phyloP scores from a whole-genome alignment of 2,329 filamentous ascomycete genomes.

The Colletotrichum siamense region DNA sequence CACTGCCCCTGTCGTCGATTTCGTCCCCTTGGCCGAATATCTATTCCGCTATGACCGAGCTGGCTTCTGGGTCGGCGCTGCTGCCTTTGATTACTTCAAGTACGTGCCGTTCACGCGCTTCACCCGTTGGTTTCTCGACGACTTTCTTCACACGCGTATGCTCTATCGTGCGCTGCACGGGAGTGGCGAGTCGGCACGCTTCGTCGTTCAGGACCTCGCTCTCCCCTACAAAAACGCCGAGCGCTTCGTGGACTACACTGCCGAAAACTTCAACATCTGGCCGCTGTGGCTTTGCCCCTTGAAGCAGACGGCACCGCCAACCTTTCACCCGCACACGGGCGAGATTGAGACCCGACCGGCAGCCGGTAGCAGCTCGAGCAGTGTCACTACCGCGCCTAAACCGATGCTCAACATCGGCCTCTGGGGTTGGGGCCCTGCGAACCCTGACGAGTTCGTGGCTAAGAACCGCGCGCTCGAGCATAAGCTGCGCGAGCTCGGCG shows the following conservation, averaged over 20 bases:
- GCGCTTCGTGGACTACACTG: constrained; percentile 61
- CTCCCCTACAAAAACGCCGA: constrained; percentile 59
- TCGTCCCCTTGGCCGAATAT: constrained; percentile 73
- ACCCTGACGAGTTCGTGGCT: constrained; percentile 64
- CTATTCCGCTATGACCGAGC: constrained; percentile 80
- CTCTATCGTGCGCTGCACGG: constrained; percentile 75
- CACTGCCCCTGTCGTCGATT: constrained; percentile 46
- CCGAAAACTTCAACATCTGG: constrained; percentile 58
- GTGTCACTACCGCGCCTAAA: constrained; percentile 13
- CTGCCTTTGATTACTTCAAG: constrained; percentile 71
- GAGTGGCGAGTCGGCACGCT: constrained; percentile 67
- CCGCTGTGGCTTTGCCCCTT: constrained; percentile 66
- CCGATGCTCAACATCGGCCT: constrained; percentile 71
- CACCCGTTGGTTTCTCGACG: constrained; percentile 73
- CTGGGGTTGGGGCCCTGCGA: constrained; percentile 76
- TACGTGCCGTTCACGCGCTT: constrained; percentile 68
- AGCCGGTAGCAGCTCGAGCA: neutral
- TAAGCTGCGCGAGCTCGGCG: constrained; percentile 71
- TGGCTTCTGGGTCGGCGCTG: constrained; percentile 74
- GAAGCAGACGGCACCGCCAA: constrained; percentile 51
- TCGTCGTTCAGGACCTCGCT: constrained; percentile 73
- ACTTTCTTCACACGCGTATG: constrained; percentile 77
- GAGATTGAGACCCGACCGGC: constrained; percentile 31
- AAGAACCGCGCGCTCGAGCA: constrained; percentile 76
- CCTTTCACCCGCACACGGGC: constrained; percentile 60